A percentile compares a stretch with the other conserved stretches of the same genome.
Conservation (phyloP, 2,329 filamentous ascomycete genomes). For the Fusarium sulawesiense region DNA sequence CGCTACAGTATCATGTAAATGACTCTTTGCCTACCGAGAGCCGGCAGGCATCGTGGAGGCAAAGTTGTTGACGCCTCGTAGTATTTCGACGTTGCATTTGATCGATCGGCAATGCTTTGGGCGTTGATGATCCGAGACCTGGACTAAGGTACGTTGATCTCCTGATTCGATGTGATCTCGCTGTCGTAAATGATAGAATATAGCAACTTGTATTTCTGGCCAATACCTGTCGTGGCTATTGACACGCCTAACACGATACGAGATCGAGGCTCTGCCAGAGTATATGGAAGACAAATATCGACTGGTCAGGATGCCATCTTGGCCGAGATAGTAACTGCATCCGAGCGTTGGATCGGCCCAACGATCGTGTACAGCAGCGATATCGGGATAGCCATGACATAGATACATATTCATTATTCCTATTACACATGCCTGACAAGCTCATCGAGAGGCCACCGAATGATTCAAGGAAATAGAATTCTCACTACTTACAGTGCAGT, state of each 20-base stretch:
- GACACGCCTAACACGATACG: conserved; percentile 1
- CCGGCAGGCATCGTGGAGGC: not conserved
- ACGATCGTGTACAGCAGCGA: not conserved
- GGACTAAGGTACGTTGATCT: not conserved
- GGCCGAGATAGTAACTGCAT: not conserved
- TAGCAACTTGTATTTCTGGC: not conserved
- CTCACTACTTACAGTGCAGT: not conserved
- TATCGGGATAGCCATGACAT: not conserved
- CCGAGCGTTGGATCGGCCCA: not conserved
- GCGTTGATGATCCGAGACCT: conserved; percentile 7
- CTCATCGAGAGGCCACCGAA: not conserved
- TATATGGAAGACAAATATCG: not conserved
- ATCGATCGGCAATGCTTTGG: conserved; percentile 15
- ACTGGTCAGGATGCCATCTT: not conserved
- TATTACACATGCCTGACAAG: not conserved
- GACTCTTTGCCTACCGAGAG: not conserved
- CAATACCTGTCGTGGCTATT: conserved; percentile 13
- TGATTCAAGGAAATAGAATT: not conserved
- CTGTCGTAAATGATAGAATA: conserved; percentile 26
- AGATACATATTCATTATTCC: not conserved
- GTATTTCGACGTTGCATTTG: conserved; percentile 1
- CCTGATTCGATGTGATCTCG: conserved; percentile 16
- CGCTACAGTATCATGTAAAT: not conserved
- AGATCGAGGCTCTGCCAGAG: not conserved
- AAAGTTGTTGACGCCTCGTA: not conserved